Percentiles rank a stretch among this genome's conserved stretches.
Evolutionary conservation across 768 basidiomycete species (phyloP).

Genomic region (Tricholoma sp.): DNA sequence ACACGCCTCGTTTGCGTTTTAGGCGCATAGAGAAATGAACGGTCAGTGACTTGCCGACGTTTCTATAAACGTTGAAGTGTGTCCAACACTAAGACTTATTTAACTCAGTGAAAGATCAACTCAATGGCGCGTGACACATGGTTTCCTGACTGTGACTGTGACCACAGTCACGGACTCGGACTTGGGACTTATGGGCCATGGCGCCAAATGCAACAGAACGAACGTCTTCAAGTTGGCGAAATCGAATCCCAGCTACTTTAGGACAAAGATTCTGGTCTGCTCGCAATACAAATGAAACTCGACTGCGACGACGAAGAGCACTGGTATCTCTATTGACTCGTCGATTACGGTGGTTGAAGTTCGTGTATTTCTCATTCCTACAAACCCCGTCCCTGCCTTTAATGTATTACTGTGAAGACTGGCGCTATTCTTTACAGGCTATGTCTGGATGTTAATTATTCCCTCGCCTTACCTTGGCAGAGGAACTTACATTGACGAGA

Average conservation of each 20-base stretch:
- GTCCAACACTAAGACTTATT: not conserved
- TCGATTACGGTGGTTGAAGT: slow-evolving; percentile 34
- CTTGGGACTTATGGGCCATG: too few species aligned
- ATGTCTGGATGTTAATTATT: slow-evolving; percentile 79
- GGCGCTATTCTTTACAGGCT: slow-evolving; percentile 56
- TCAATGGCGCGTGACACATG: not conserved
- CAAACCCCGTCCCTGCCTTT: not conserved
- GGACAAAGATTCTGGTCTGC: slow-evolving; percentile 14
- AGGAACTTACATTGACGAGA: slow-evolving; percentile 86
- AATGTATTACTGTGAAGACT: slow-evolving; percentile 35
- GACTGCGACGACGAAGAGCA: slow-evolving; percentile 42
- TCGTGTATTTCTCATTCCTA: slow-evolving; percentile 6
- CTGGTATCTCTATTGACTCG: slow-evolving; percentile 29
- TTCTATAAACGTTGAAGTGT: not conserved
- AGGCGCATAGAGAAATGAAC: slow-evolving; percentile 37
- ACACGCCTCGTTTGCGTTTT: slow-evolving; percentile 54
- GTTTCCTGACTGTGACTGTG: not conserved
- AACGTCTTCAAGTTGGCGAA: slow-evolving; percentile 3
- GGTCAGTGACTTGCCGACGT: not conserved
- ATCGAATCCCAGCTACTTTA: slow-evolving; percentile 15
- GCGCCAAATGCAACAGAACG: not conserved
- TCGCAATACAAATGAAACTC: slow-evolving; percentile 28
- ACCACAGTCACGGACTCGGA: too few species aligned
- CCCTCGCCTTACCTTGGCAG: slow-evolving; percentile 63
- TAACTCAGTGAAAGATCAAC: too few species aligned